Evolutionary conservation across 2,329 filamentous ascomycete species (phyloP).

Genomic region (Cytospora mali): DNA sequence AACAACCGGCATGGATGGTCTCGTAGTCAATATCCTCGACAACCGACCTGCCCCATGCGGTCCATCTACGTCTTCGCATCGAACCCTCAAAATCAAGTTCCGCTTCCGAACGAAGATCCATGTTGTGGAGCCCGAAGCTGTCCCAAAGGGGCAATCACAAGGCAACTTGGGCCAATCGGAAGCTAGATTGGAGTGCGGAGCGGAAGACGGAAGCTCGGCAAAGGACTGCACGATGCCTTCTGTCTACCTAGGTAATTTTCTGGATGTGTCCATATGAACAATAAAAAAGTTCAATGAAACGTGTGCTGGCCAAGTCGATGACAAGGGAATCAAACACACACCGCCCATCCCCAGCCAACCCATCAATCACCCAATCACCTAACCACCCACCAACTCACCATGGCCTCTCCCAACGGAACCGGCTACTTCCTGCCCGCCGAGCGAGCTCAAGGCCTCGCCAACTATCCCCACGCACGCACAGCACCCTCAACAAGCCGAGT

Average conservation of each 20-base stretch:
- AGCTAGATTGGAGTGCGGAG: background rate
- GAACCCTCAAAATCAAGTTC: constrained; percentile 6
- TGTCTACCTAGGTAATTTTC: background rate
- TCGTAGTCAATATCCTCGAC: too few species aligned
- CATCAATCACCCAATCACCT: background rate
- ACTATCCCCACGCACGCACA: constrained; percentile 40
- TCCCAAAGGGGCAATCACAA: constrained; percentile 7
- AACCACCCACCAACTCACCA: background rate
- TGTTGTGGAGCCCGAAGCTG: constrained; percentile 1
- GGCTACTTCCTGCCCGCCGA: constrained; percentile 37
- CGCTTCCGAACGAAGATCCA: constrained; percentile 19
- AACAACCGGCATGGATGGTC: too few species aligned
- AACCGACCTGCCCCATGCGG: too few species aligned
- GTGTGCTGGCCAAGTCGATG: too few species aligned
- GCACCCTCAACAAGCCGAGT: constrained; percentile 32
- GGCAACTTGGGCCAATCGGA: constrained; percentile 24
- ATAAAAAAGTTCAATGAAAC: background rate
- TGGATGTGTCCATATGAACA: too few species aligned
- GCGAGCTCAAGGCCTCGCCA: constrained; percentile 39
- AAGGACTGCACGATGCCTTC: background rate
- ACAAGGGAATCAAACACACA: background rate
- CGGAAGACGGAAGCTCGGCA: constrained; percentile 27
- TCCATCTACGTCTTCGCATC: too few species aligned
- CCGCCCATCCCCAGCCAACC: too few species aligned
- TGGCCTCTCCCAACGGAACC: constrained; percentile 34